These are phyloP conservation scores for Talaromyces liani DNA, from an alignment of 495 filamentous ascomycete species.

Conservation along the genomic window DNA sequence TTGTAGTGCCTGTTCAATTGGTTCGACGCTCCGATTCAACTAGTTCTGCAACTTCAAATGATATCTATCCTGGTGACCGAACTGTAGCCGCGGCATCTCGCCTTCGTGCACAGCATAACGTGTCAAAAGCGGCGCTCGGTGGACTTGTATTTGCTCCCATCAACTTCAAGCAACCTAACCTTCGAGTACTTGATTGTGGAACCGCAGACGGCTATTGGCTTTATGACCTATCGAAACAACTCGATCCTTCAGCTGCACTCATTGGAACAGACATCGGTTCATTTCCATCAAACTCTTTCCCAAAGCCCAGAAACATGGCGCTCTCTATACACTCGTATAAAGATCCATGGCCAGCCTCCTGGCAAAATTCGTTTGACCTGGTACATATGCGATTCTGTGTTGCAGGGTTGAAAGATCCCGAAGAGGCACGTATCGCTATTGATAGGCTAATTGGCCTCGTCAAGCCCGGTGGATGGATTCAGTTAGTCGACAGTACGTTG, in stretches of 20 bases:
- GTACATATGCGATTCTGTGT: not conserved
- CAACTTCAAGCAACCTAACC: not conserved
- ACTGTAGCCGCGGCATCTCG: not conserved
- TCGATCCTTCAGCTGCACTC: not conserved
- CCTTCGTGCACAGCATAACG: not conserved
- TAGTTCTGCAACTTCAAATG: not conserved
- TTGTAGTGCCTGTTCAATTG: not conserved
- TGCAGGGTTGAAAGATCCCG: not conserved
- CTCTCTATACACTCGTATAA: not conserved
- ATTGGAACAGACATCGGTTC: not conserved
- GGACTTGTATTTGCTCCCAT: not conserved
- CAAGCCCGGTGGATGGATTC: not conserved
- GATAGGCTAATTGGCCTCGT: not conserved
- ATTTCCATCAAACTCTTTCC: not conserved
- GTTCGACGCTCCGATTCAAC: not conserved
- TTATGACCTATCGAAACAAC: not conserved
- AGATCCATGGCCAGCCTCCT: not conserved
- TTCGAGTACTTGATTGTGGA: constrained; percentile 2
- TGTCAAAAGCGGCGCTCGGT: not conserved
- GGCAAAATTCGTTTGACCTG: not conserved
- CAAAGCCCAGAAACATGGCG: not conserved
- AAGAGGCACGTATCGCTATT: not conserved
- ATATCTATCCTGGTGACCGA: not conserved
- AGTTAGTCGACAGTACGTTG: not conserved
- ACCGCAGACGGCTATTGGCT: constrained; percentile 1